Conservation (phyloP, 2,329 filamentous ascomycete species). For the Aureobasidium sp. region DNA sequence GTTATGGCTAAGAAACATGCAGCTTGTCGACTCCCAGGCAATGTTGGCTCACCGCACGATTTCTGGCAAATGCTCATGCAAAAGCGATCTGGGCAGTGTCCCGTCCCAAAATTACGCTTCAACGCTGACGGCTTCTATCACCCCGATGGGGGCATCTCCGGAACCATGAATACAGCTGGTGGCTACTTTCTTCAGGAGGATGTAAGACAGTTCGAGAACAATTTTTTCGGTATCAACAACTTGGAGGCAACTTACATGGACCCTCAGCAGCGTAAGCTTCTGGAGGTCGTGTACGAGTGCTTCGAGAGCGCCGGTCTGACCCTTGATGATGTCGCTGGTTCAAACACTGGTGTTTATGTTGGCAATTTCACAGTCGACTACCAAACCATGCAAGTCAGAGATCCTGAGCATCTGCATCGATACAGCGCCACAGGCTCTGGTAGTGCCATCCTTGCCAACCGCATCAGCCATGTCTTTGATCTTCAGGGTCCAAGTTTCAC, state of each 20-base stretch:
- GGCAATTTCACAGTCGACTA: slow-evolving; percentile 23
- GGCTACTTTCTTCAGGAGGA: slow-evolving; percentile 23
- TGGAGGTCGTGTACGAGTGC: slow-evolving; percentile 39
- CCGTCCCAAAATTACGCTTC: background rate
- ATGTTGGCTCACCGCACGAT: background rate
- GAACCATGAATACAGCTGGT: background rate
- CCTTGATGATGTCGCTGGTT: slow-evolving; percentile 14
- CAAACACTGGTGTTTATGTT: slow-evolving; percentile 20
- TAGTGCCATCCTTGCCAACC: slow-evolving; percentile 34
- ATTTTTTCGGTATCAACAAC: slow-evolving; percentile 23
- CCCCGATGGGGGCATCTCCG: slow-evolving; percentile 5
- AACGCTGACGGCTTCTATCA: slow-evolving; percentile 22
- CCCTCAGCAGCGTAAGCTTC: slow-evolving; percentile 33
- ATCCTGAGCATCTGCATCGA: no score
- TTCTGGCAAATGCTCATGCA: background rate
- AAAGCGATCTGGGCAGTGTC: background rate
- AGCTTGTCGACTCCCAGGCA: background rate
- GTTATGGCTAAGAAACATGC: no score
- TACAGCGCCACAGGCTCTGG: slow-evolving; percentile 23
- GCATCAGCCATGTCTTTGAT: slow-evolving; percentile 32
- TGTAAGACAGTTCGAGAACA: slow-evolving; percentile 20
- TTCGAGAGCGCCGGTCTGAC: slow-evolving; percentile 21
- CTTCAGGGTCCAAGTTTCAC: slow-evolving; percentile 37
- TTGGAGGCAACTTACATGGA: slow-evolving; percentile 29
- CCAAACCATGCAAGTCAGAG: no score